Evolutionary conservation across 495 filamentous ascomycete species (phyloP), one percentile per base, ranked within the genome.

Genomic region (Friedmanniomyces endolithicus): DNA sequence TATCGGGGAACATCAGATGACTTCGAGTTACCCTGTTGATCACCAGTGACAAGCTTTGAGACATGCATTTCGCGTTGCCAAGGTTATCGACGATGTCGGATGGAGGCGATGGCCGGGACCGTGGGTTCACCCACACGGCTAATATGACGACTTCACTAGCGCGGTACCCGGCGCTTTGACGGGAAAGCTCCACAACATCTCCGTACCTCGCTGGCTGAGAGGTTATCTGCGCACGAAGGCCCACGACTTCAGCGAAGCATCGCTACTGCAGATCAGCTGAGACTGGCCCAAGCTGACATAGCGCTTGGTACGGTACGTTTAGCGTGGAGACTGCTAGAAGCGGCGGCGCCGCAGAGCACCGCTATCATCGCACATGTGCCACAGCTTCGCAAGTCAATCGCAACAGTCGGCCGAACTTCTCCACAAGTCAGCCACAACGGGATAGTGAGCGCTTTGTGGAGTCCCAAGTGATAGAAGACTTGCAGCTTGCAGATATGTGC

Each of bases 61-160:
- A 14, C 37, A 41, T 41, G 16, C 37, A 6, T 41, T 14, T n/a
- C n/a, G n/a, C n/a, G 9, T 31, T 31, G 37, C 37, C 37, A 41
- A 41, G 44, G 11, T 25, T 22, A 22, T 50, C 23, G 29, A 20
- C 48, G 27, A 34, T 34, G 19, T 20, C 19, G 48, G 48, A 19
- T 24, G 25, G 48, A 31, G 24, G 48, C 37, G 37, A 41, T 41
- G 37, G 37, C 37, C 37, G 37, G 37, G 12, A 3, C 12, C 14
- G 14, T 35, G 33, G 46, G 22, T 9, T 11, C 22, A 39, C 34
- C 31, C 17, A 9, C 9, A 52, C 50, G 50, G 50, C 22, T 52
- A 41, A 41, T 41, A 52, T 52, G 50, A 52, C 50, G 50, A 52
- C 50, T 52, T 41, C 37, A 40, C 50, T 52, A 52, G 50, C 50